Conservation (phyloP, 2,329 filamentous ascomycete genomes). For the Fusarium foetens region DNA sequence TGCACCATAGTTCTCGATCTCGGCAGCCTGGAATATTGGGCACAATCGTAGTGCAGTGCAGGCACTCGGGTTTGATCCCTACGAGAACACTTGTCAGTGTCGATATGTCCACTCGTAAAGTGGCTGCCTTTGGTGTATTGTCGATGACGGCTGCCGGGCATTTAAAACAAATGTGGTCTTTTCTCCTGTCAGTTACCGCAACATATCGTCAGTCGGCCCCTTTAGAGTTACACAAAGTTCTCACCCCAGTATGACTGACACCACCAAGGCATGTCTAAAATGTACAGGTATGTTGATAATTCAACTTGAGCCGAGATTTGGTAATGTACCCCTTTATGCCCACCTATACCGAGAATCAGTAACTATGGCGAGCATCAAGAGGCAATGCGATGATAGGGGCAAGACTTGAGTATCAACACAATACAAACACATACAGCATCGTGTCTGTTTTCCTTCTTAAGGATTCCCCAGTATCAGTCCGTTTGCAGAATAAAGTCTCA, state of each 20-base stretch:
- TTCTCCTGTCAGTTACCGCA: background rate
- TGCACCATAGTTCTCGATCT: slow-evolving; percentile 3
- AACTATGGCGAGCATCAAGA: background rate
- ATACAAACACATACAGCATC: background rate
- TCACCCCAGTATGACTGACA: background rate
- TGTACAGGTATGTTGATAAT: background rate
- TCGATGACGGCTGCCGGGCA: background rate
- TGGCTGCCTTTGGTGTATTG: background rate
- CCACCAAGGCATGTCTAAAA: background rate
- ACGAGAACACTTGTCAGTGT: background rate
- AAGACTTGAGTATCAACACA: background rate
- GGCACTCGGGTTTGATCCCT: background rate
- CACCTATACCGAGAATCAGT: background rate
- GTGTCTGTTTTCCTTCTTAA: background rate
- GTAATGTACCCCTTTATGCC: background rate
- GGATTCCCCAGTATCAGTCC: background rate
- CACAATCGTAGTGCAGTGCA: slow-evolving; percentile 4
- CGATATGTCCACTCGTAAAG: background rate
- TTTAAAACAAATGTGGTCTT: background rate
- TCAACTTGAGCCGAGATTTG: background rate
- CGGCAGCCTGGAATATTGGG: background rate
- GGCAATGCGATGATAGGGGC: background rate
- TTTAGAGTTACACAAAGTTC: background rate
- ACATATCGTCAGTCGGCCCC: background rate
- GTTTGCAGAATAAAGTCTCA: slow-evolving; percentile 17